These are phyloP conservation scores for Verbascum thapsus DNA, from an alignment of 257 asterid species.

Conservation along the genomic window DNA sequence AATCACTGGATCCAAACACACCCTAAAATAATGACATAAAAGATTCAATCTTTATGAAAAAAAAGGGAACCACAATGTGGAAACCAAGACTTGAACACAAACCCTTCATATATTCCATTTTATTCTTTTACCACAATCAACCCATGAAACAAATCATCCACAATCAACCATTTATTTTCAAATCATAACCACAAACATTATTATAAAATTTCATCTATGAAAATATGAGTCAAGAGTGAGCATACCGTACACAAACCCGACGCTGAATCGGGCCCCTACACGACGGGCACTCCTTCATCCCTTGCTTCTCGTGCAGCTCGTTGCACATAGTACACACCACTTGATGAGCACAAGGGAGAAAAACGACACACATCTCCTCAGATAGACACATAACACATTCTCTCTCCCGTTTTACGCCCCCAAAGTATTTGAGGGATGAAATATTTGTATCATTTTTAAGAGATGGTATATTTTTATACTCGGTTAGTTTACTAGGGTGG, in stretches of 20 bases:
- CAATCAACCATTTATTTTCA: conserved; percentile 46
- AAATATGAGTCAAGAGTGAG: conserved; percentile 43
- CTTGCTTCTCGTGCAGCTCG: conserved; percentile 93
- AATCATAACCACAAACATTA: conserved; percentile 47
- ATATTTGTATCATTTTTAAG: conserved; percentile 41
- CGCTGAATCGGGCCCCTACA: conserved; percentile 82
- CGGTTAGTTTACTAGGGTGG: conserved; percentile 58
- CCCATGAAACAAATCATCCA: conserved; percentile 34
- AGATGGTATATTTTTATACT: conserved; percentile 35
- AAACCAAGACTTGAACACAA: conserved; percentile 42
- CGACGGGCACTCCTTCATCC: conserved; percentile 98
- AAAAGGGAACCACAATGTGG: conserved; percentile 45
- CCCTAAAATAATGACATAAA: too few relatives aligned
- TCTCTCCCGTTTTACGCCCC: conserved; percentile 82
- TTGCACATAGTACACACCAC: conserved; percentile 85
- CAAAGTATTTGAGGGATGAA: conserved; percentile 45
- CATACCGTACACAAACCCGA: conserved; percentile 83
- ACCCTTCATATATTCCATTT: conserved; percentile 15
- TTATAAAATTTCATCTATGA: conserved; percentile 33
- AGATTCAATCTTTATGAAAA: conserved; percentile 33
- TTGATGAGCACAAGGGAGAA: conserved; percentile 97
- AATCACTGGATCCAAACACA: too few relatives aligned
- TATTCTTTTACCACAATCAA: conserved; percentile 20
- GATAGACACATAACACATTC: conserved; percentile 97
- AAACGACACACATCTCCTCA: conserved; percentile 94